A percentile compares a stretch with the other conserved stretches of the same genome.
Conservation (phyloP, 805 yeast species). For the Candida schatavii region DNA sequence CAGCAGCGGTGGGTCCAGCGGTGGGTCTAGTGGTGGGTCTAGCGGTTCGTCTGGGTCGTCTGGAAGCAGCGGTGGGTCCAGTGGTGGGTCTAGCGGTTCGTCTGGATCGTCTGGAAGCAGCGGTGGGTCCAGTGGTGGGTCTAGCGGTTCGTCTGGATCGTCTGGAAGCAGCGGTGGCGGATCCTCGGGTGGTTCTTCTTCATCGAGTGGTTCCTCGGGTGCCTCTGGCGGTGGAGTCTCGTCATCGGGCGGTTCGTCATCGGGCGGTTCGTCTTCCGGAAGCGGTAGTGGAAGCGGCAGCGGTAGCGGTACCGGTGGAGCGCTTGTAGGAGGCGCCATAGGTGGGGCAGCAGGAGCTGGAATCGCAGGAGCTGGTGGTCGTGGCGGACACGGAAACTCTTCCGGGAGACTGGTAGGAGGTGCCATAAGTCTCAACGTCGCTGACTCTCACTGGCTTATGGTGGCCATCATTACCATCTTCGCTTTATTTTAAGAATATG, state of each 20-base stretch:
- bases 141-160: slow-evolving; percentile 3
- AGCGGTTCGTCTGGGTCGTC: too few species aligned
- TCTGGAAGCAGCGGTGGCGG: slow-evolving; percentile 4
- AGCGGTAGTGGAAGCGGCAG: not conserved
- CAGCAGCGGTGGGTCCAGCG: not conserved
- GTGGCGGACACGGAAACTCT: slow-evolving; percentile 5
- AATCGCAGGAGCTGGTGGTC: slow-evolving; percentile 2
- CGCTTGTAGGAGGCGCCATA: slow-evolving; percentile 11
- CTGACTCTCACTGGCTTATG: too few species aligned
- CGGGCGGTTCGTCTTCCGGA: slow-evolving; percentile 4
- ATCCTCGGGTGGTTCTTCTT: not conserved
- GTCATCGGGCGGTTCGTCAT: slow-evolving; percentile 1
- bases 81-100: too few species aligned
- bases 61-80: slow-evolving; percentile 1
- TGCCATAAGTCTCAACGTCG: too few species aligned
- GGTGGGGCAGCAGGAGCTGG: slow-evolving; percentile 6
- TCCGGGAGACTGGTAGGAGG: too few species aligned
- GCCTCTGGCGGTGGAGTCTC: slow-evolving; percentile 5
- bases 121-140: slow-evolving; percentile 3
- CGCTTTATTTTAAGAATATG: too few species aligned
- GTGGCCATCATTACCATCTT: too few species aligned
- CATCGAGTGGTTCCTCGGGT: not conserved
- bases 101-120: too few species aligned
- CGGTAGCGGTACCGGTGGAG: not conserved
- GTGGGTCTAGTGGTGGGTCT: too few species aligned